Evolutionary conservation across 306 rosid genomes (phyloP), one percentile per base, ranked within the genome.

Genomic region (Inga laurina): DNA sequence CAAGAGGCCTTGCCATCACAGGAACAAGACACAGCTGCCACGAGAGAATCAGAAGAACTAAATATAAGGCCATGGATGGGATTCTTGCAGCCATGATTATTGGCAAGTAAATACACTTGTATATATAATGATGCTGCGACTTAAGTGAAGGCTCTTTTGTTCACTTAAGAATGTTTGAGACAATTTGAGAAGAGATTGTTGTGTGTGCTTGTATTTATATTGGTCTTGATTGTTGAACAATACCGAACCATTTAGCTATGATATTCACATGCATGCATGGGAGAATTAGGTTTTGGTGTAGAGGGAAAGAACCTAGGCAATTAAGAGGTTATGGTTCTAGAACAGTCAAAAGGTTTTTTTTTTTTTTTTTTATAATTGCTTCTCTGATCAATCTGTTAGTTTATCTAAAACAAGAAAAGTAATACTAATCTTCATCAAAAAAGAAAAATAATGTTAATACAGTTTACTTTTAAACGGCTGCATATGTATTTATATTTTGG

Each of bases 1-100:
- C 10, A 27, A 81, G 37, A 24, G 82, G 73, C 35, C 90, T 54
- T 37, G 86, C 84, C 64, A 49, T 61, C 77, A 74, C 79, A 70
- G 27, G 48, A 14, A 9, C 27, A 48, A 41, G 35, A 70, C 68
- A 43, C 6, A 75, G 44, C 54, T 72, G 65, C 64, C 75, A 48
- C 44, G 62, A 75, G 71, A 68, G 10, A 82, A 79, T 34, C n/a
- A 49, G 37, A 27, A 49, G 52, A 27, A 59, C 35, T 10, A 71
- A 71, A 71, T n/a, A 39, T 24, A 81, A 39, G 85, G 77, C 52
- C 35, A 37, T 21, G 56, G 4, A 81, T 54, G 35, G 72, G 82
- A 37, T 56, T 75, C 24, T 76, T 44, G 45, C 82, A 12, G 45
- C 78, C 44, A 65, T 65, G 6, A 64, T 14, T 30, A 34, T 32